Base-by-base conservation (phyloP, 257 asterid species). In the Ophiorrhiza pumila region DNA sequence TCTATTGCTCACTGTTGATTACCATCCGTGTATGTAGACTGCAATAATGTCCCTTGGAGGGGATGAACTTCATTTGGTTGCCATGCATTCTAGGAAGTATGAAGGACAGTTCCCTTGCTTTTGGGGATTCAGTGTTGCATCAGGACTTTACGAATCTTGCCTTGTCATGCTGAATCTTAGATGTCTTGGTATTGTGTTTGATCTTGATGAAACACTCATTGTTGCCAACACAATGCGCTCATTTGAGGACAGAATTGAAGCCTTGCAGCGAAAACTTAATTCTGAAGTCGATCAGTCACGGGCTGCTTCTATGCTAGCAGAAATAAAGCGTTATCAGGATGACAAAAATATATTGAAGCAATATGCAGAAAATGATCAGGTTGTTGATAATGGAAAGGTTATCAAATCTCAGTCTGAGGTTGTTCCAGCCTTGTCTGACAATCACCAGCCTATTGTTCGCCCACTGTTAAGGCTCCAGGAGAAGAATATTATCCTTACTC, bases 211-310 rank as follows among this genome's bases (percentile, higher is more conserved):
- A 85, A 94, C 99, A n/a, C 96, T 94, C 53, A 80, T 91, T 68
- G 98, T 93, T 43, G 97, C 98, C 68, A 93, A 94, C 79, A 94
- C 99, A 64, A 84, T 94, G 96, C 90, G 97, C 14, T 94, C 99
- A 7, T 94, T 94, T 80, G 99, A 94, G 84, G 99, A 94, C 71
- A 90, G 85, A 63, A 94, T 94, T 75, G 97, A 90, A 72, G 89
- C 91, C 55, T 75, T 94, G 86, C 97, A 86, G 83, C 86, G 96
- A 69, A 94, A 88, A 81, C 72, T 91, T 64, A 88, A 77, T 77
- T 78, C 85, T 0, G 99, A 91, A 80, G 34, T 86, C 78, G 99
- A 91, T 81, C 96, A 90, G 57, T 96, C 86, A 50, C 99, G 99
- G 76, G 79, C 71, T 39, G 77, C 96, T 32, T 88, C 94, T 76